Conservation (phyloP, 768 basidiomycete genomes). For the Lactarius psammicola region DNA sequence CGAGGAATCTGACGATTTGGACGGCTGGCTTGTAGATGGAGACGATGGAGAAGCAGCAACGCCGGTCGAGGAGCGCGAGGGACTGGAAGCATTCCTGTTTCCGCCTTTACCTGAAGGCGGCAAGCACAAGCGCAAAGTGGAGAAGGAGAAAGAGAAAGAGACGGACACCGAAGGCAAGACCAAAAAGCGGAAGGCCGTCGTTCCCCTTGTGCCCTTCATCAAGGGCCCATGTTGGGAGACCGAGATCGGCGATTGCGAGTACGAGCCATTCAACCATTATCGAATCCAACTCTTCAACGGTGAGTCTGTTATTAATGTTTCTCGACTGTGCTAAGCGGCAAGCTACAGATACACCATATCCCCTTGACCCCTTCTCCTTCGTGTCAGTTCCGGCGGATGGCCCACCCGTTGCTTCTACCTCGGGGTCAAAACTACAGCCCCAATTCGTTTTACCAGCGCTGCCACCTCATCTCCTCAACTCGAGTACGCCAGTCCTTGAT, state of each 20-base stretch:
- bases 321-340: not conserved
- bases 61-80: constrained; percentile 43
- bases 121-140: constrained; percentile 66
- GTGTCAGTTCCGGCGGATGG: constrained; percentile 50
- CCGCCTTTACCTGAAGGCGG: constrained; percentile 38
- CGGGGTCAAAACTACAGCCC: constrained; percentile 30
- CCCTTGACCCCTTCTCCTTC: constrained; percentile 78
- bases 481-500: constrained; percentile 18
- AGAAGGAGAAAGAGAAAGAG: constrained; percentile 42
- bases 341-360: constrained; percentile 61
- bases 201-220: constrained; percentile 74
- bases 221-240: constrained; percentile 85
- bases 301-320: constrained; percentile 35
- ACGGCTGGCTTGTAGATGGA: constrained; percentile 77
- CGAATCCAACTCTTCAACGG: constrained; percentile 85
- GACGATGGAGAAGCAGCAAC: constrained; percentile 53
- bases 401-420: constrained; percentile 23
- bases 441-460: constrained; percentile 46
- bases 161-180: constrained; percentile 63
- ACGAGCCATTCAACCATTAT: constrained; percentile 70
- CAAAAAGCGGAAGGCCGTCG: constrained; percentile 75
- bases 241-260: constrained; percentile 60
- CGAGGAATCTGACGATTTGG: constrained; percentile 69
- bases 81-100: constrained; percentile 35
- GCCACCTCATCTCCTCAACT: constrained; percentile 30